Base-by-base conservation (phyloP, 805 yeast species). In the Helenozyma rhizophorensis region DNA sequence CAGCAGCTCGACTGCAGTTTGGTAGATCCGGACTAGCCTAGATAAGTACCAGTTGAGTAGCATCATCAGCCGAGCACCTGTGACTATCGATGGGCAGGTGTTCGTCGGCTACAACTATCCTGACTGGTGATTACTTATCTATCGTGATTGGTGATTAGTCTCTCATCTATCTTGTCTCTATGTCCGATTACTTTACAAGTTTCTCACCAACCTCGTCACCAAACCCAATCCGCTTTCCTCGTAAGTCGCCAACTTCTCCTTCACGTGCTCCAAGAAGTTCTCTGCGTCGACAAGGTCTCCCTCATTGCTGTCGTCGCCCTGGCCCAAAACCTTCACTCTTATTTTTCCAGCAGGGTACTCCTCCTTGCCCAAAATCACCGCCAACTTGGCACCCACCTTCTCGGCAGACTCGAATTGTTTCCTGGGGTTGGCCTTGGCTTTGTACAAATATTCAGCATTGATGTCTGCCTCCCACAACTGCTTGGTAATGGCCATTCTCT, bases 401-500 rank as follows among this genome's bases (percentile, higher is more conserved):
- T 93, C 98, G 26, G 98, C 97, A 31, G 96, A 95, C 50, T 90
- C 97, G 45, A 93, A 93, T 65, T 93, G 98, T 61, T 90, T 93
- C 59, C 95, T 82, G 37, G 88, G 83, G 60, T 93, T 93, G 35
- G 94, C 95, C 68, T 93, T 93, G 35, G 86, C 75, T 63, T 93
- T 93, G 70, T 86, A 93, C 41, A 90, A 71, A 59, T 80, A 94
- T 65, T 93, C 98, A 28, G 95, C 71, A 56, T 86, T 94, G 44
- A 93, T 80, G 22, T 93, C 96, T 7, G 82, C 83, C 25, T 69
- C 70, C 98, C 98, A 93, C 48, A 93, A 72, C 49, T 69, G 59
- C 52, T 86, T 81, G 33, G 96, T 78, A 28, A 93, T 74, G 19
- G 72, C 50, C 96, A 93, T 88, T 68, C 98, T 82, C 66, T 93